Percentiles rank a stretch among this genome's conserved stretches.
These are phyloP conservation scores for Trichosporon asahii DNA, from an alignment of 1,284 basidiomycete genomes.

Conservation along the genomic window DNA sequence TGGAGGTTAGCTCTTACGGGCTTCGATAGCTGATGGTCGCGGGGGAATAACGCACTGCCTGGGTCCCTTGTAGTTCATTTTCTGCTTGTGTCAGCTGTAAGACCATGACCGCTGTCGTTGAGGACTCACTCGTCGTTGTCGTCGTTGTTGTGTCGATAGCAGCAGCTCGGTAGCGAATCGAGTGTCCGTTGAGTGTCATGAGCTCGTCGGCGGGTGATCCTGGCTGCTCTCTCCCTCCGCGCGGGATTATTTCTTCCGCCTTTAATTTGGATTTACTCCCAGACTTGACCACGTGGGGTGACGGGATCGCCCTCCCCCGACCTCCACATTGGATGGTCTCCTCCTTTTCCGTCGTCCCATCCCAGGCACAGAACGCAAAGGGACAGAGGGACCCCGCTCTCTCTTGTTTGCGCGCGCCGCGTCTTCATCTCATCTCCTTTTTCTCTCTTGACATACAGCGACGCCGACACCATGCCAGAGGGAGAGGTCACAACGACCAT, in stretches of 20 bases:
- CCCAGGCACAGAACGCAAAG: neutral
- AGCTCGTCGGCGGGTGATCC: neutral
- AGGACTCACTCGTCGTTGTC: neutral
- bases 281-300: neutral
- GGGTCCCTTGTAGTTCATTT: slow-evolving; percentile 11
- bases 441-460: neutral
- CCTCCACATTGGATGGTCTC: neutral
- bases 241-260: too few relatives aligned
- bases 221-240: neutral
- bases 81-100: neutral
- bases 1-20: slow-evolving; percentile 49
- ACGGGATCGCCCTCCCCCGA: neutral
- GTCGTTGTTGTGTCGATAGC: neutral
- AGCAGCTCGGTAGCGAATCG: slow-evolving; percentile 10
- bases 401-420: neutral
- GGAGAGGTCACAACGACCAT: slow-evolving; percentile 41
- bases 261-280: too few relatives aligned
- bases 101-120: neutral
- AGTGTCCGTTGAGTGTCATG: slow-evolving; percentile 5
- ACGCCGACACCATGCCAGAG: neutral
- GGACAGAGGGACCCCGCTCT: neutral
- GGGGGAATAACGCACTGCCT: neutral
- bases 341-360: neutral
- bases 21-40: neutral
- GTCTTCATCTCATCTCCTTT: too few relatives aligned